phyloP scores from a whole-genome alignment of 805 yeast species.

The Yarrowia sp. region DNA sequence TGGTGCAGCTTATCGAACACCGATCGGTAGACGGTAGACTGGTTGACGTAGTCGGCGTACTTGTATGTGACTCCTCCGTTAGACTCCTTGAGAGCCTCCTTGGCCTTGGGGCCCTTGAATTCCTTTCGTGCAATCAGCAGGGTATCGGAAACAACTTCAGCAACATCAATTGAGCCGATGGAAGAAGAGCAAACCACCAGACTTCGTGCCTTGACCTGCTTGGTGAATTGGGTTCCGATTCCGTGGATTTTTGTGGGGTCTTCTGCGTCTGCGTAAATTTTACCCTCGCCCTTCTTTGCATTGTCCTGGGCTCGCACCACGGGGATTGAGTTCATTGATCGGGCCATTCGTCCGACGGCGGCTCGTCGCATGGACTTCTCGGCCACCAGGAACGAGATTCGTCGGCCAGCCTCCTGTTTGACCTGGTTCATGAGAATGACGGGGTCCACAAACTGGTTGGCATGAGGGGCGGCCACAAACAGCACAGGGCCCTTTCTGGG shows the following conservation, averaged over 20 bases:
- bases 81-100: conserved; percentile 53
- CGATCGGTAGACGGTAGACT: conserved; percentile 77
- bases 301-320: conserved; percentile 93
- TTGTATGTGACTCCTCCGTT: conserved; percentile 63
- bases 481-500: conserved; percentile 82
- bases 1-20: conserved; percentile 84
- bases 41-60: conserved; percentile 84
- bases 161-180: conserved; percentile 76
- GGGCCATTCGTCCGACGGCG: conserved; percentile 78
- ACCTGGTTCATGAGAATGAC: conserved; percentile 85
- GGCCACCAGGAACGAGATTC: conserved; percentile 85
- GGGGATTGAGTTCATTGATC: conserved; percentile 82
- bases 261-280: conserved; percentile 60
- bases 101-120: conserved; percentile 62
- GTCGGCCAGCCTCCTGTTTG: conserved; percentile 66
- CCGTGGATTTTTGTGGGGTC: conserved; percentile 66
- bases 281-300: conserved; percentile 70
- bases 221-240: conserved; percentile 67
- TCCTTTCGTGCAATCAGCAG: conserved; percentile 73
- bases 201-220: conserved; percentile 69
- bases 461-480: conserved; percentile 96
- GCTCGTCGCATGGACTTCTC: conserved; percentile 70
- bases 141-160: conserved; percentile 72
- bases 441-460: conserved; percentile 91
- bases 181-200: conserved; percentile 78